Evolutionary conservation across 805 yeast genomes (phyloP).

Genomic region (Komagataella mondaviorum): DNA sequence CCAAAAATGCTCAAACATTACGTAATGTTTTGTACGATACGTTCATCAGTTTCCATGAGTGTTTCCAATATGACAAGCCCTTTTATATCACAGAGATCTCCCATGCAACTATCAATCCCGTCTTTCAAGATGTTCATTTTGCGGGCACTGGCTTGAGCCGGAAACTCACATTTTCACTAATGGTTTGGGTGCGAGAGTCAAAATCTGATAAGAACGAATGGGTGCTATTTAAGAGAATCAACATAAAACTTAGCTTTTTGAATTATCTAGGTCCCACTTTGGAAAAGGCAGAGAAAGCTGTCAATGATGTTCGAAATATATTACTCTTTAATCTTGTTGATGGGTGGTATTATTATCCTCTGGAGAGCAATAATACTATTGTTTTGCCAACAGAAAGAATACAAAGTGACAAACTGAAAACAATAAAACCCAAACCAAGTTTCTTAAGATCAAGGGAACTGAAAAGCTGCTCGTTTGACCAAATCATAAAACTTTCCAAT

Average conservation of each 20-base stretch:
- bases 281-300: constrained; percentile 8
- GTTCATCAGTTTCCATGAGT: constrained; percentile 21
- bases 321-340: constrained; percentile 17
- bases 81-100: constrained; percentile 23
- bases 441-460: background rate
- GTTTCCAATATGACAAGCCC: constrained; percentile 9
- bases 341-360: constrained; percentile 13
- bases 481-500: constrained; percentile 26
- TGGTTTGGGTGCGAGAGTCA: constrained; percentile 8
- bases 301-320: constrained; percentile 10
- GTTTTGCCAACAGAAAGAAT: constrained; percentile 5
- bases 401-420: background rate
- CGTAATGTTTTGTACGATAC: constrained; percentile 12
- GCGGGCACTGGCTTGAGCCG: constrained; percentile 3
- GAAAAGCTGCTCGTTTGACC: constrained; percentile 20
- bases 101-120: constrained; percentile 13
- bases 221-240: constrained; percentile 11
- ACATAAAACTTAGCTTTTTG: constrained; percentile 16
- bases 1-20: background rate
- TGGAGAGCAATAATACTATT: background rate
- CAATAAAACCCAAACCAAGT: background rate
- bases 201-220: constrained; percentile 6
- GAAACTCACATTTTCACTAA: constrained; percentile 6
- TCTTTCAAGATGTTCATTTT: constrained; percentile 15
- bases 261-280: constrained; percentile 18